A percentile compares a stretch with the other conserved stretches of the same genome.
phyloP scores from a whole-genome alignment of 2,329 filamentous ascomycete species.

The Fusarium sp. region DNA sequence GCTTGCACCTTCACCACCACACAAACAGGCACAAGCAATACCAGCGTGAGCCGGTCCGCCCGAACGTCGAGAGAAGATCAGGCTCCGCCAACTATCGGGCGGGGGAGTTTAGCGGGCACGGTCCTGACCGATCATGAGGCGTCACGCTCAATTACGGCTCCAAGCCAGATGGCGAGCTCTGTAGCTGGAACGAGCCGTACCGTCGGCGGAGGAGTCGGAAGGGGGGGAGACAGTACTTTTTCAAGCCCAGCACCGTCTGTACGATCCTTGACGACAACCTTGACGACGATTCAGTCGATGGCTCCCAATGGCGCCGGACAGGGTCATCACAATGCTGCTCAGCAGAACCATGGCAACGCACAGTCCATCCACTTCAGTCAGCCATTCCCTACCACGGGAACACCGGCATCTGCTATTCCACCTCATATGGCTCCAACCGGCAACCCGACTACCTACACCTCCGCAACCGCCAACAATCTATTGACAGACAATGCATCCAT shows the following conservation, averaged over 20 bases:
- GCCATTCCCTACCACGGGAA: slow-evolving; percentile 70
- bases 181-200: slow-evolving; percentile 80
- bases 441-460: slow-evolving; percentile 77
- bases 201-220: slow-evolving; percentile 71
- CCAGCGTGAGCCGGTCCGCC: slow-evolving; percentile 69
- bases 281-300: slow-evolving; percentile 86
- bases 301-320: slow-evolving; percentile 63
- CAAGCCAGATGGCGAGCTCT: slow-evolving; percentile 76
- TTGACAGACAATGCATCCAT: slow-evolving; percentile 89
- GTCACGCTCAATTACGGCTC: slow-evolving; percentile 76
- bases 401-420: slow-evolving; percentile 78
- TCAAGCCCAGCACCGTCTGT: slow-evolving; percentile 85
- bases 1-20: slow-evolving; percentile 67
- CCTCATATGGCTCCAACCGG: slow-evolving; percentile 69
- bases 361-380: slow-evolving; percentile 72
- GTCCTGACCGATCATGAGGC: slow-evolving; percentile 86
- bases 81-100: slow-evolving; percentile 69
- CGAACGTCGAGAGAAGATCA: slow-evolving; percentile 69
- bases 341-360: slow-evolving; percentile 53
- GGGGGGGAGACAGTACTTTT: slow-evolving; percentile 81
- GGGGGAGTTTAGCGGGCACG: slow-evolving; percentile 80
- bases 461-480: slow-evolving; percentile 84
- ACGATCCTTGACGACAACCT: slow-evolving; percentile 81
- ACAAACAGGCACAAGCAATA: slow-evolving; percentile 61
- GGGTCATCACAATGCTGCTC: slow-evolving; percentile 49